Conservation (phyloP, 305 asterid genomes). For the Fraxinus floribunda region DNA sequence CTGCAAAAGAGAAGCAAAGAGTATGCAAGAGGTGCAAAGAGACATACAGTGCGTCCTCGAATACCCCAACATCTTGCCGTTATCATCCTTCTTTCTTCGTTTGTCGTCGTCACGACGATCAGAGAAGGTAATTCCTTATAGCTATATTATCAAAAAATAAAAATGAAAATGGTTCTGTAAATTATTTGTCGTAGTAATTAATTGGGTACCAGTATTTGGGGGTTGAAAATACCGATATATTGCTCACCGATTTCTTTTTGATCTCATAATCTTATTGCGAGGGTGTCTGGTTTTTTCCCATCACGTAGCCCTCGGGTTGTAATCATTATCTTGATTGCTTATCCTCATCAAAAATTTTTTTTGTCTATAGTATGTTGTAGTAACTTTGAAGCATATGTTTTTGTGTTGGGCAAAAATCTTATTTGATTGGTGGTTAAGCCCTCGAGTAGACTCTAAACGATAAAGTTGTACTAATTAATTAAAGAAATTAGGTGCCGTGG, state of each 20-base stretch:
- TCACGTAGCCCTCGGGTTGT: background rate
- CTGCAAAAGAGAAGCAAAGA: conserved; percentile 21
- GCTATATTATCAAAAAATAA: background rate
- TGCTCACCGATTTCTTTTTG: background rate
- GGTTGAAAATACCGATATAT: background rate
- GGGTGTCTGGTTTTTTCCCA: background rate
- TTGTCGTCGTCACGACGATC: conserved; percentile 97
- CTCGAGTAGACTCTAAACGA: background rate
- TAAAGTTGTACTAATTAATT: background rate
- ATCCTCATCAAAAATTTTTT: background rate
- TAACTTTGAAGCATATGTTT: background rate
- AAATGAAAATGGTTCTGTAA: background rate
- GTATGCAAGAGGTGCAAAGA: conserved; percentile 75
- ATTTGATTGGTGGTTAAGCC: background rate
- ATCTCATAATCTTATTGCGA: conserved; percentile 12
- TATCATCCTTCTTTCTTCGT: conserved; percentile 89
- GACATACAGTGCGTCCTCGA: conserved; percentile 42
- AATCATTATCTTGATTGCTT: background rate
- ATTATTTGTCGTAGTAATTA: background rate
- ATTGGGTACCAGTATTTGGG: background rate
- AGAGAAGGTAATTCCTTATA: conserved; percentile 52
- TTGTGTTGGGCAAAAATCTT: background rate
- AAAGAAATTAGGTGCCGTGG: background rate
- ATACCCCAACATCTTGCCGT: conserved; percentile 61
- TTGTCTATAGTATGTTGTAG: background rate